Percentiles rank a stretch among this genome's conserved stretches.
These are phyloP conservation scores for Phaeodactylum tricornutum DNA, from an alignment of 108 stramenopile species.

Conservation along the genomic window DNA sequence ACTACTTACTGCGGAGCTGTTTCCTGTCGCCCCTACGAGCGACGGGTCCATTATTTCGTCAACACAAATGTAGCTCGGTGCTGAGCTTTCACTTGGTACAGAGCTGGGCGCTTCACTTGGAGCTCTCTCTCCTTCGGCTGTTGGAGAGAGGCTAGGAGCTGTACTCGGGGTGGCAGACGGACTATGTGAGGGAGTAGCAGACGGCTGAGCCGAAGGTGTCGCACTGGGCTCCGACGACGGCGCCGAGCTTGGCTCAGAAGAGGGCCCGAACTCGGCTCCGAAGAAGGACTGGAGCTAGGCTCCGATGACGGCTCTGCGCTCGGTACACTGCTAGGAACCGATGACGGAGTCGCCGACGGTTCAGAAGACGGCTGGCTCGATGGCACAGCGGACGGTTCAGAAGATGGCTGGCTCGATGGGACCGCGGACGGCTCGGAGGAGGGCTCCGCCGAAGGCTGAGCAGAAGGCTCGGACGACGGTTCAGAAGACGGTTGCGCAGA, in stretches of 20 bases:
- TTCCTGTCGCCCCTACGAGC: too few relatives aligned
- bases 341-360: neutral
- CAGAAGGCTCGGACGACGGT: neutral
- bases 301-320: neutral
- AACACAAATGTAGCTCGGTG: too few relatives aligned
- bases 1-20: too few relatives aligned
- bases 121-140: neutral
- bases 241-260: neutral
- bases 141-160: neutral
- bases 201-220: neutral
- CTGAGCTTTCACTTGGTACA: neutral
- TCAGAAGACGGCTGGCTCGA: neutral
- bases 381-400: neutral
- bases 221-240: constrained; percentile 5
- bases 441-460: neutral
- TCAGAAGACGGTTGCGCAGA: neutral
- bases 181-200: too few relatives aligned
- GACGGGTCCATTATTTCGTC: too few relatives aligned
- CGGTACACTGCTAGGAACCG: neutral
- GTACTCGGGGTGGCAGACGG: constrained; percentile 1
- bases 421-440: neutral
- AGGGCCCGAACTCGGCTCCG: constrained; percentile 2
- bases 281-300: neutral
- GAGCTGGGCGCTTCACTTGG: constrained; percentile 4
- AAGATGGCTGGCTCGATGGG: neutral